Conservation (phyloP, 208 protist genomes). For the Acanthamoeba healyi region DNA sequence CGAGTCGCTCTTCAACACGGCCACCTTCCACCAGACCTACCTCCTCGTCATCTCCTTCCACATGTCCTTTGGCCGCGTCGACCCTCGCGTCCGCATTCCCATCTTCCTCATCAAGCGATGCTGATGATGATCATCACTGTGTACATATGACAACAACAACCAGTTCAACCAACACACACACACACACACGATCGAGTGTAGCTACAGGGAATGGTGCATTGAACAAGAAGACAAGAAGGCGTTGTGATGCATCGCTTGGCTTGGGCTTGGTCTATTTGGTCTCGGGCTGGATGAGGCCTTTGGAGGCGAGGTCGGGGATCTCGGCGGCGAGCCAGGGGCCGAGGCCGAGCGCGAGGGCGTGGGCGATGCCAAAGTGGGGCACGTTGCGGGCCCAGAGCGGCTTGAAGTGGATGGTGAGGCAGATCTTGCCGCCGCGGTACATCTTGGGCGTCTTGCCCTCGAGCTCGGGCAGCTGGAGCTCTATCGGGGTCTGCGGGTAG, state of each 20-base stretch:
- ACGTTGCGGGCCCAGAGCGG: conserved; percentile 97
- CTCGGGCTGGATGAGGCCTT: conserved; percentile 83
- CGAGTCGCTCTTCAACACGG: conserved; percentile 34
- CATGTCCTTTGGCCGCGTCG: conserved; percentile 21
- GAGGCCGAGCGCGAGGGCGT: conserved; percentile 96
- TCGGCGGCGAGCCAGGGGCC: conserved; percentile 98
- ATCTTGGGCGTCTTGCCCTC: conserved; percentile 99
- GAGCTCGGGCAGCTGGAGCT: conserved; percentile 97
- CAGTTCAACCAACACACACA: not conserved
- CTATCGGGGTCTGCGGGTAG: conserved; percentile 96
- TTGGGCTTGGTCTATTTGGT: not conserved
- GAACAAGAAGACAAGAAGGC: too few relatives aligned
- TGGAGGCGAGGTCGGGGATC: conserved; percentile 96
- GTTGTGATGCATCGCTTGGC: too few relatives aligned
- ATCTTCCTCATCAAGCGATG: conserved; percentile 65
- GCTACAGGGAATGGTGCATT: too few relatives aligned
- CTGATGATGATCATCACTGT: conserved; percentile 73
- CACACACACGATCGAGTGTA: not conserved
- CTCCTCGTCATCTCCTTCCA: conserved; percentile 12
- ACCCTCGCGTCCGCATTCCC: not conserved
- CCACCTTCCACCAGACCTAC: conserved; percentile 47
- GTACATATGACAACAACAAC: conserved; percentile 62
- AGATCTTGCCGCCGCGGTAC: conserved; percentile 99
- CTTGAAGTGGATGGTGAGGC: conserved; percentile 98
- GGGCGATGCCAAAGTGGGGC: conserved; percentile 98